Base-by-base conservation (phyloP, 768 basidiomycete genomes). In the Leucocoprinus leucothites region DNA sequence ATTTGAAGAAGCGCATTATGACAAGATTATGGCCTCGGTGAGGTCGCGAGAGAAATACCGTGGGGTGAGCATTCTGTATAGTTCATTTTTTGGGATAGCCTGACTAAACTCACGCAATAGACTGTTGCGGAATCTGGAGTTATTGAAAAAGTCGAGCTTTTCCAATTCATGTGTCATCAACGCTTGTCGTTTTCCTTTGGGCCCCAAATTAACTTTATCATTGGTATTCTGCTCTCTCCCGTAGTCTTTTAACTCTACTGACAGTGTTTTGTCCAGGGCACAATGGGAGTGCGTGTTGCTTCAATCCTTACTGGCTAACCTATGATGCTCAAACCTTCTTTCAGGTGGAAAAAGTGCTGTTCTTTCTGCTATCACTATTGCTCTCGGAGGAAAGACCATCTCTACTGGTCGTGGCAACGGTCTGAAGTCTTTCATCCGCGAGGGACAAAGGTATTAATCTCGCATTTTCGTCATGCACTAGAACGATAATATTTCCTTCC, bases 151-250 rank as follows among this genome's bases (percentile, higher is more conserved):
- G 81, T 97, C 41, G 88, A 94, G 64, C 84, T 93, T 82, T 79
- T 85, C 64, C 87, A 98, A 65, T 98, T 98, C 72, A 96, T 98
- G 94, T 97, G 94, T 69, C 95, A 98, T 72, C 80, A 85, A 67
- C 86, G 79, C 69, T 76, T 94, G 43, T 85, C 79, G 1, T 91
- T 97, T 70, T 79, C 81, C 1, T 93, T 98, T 59, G 93, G 94
- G 0, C 87, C 90, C 8, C 92, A 95, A 68, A 91, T 99, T 65
- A 99, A 98, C 71, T 98, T 98, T 65, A 91, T 99, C 61, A 96
- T 96, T 36, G 94, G 93, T 86, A 61, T 63, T 19, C 18, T 4
- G 7, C 3, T n/a, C 3, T 31, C 9, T 48, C 18, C 9, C 3
- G 18, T 19, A n/a, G 6, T 6, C 16, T 2, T 16, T 1, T 48